These are phyloP conservation scores for Paxillus rubicundulus DNA, from an alignment of 768 basidiomycete species.

Conservation along the genomic window DNA sequence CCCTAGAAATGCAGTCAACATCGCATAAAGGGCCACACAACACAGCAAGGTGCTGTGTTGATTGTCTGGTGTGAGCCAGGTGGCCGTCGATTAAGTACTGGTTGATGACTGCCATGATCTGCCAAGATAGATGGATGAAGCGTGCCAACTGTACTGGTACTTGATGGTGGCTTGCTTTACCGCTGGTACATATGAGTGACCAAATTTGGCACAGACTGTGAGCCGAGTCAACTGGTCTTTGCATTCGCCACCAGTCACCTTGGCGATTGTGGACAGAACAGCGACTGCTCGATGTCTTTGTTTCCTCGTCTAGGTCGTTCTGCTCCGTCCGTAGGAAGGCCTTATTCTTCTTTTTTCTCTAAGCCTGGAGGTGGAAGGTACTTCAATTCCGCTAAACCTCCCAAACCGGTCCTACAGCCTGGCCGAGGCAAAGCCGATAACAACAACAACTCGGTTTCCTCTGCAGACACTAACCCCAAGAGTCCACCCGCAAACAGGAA, in stretches of 20 bases:
- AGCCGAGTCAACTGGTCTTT: neutral
- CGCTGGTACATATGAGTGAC: neutral
- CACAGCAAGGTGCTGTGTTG: neutral
- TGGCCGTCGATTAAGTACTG: neutral
- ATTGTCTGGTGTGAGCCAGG: neutral
- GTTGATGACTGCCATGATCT: neutral
- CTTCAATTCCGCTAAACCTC: constrained; percentile 71
- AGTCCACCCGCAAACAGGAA: constrained; percentile 14
- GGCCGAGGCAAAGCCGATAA: constrained; percentile 40
- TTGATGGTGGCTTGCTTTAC: too few relatives aligned
- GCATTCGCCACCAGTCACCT: neutral
- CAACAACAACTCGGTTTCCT: constrained; percentile 34
- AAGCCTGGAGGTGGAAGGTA: constrained; percentile 73
- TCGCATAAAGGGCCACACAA: neutral
- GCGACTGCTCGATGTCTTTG: constrained; percentile 43
- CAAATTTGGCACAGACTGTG: neutral
- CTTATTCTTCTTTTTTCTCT: constrained; percentile 78
- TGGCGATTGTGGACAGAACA: neutral
- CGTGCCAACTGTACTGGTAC: neutral
- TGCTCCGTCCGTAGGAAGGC: constrained; percentile 47
- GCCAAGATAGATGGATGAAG: neutral
- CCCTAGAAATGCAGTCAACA: neutral
- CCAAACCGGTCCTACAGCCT: constrained; percentile 43
- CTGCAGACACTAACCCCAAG: constrained; percentile 26
- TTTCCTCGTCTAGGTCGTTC: constrained; percentile 49